Conservation (phyloP, 192 early-diverging fungal species). For the Bifiguratus adelaidae region DNA sequence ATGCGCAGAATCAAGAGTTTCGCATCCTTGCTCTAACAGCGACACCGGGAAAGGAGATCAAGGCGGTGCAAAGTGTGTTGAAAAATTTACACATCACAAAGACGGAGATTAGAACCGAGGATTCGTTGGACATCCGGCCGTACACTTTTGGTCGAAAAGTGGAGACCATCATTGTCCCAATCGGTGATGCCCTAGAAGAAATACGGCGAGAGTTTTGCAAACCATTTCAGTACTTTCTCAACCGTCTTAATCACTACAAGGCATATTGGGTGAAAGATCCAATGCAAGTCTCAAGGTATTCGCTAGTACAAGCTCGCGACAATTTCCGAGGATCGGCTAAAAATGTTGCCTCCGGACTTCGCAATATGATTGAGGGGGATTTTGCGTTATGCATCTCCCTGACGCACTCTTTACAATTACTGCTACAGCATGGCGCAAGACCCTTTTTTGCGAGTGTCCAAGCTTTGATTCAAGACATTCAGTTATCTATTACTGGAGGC, state of each 20-base stretch:
- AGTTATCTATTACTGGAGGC: constrained; percentile 6
- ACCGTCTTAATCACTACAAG: constrained; percentile 13
- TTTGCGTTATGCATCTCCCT: constrained; percentile 15
- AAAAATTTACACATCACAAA: constrained; percentile 64
- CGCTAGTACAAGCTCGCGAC: constrained; percentile 22
- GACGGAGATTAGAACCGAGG: constrained; percentile 83
- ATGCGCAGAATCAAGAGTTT: constrained; percentile 34
- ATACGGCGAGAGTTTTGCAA: constrained; percentile 12
- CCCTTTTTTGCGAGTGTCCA: constrained; percentile 31
- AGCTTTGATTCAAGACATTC: constrained; percentile 3
- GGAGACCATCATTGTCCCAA: constrained; percentile 53
- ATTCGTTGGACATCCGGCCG: constrained; percentile 67
- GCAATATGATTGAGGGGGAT: constrained; percentile 4
- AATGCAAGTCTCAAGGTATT: constrained; percentile 24
- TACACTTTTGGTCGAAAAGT: constrained; percentile 59
- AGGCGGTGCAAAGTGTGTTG: constrained; percentile 65
- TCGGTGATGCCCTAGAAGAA: constrained; percentile 30
- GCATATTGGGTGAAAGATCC: constrained; percentile 13
- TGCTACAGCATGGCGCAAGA: constrained; percentile 31
- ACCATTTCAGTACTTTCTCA: constrained; percentile 17
- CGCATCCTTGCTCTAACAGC: constrained; percentile 82
- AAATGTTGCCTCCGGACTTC: constrained; percentile 9
- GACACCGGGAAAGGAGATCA: constrained; percentile 66
- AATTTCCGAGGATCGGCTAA: constrained; percentile 1
- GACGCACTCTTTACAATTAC: constrained; percentile 26